A percentile compares a stretch with the other conserved stretches of the same genome.
phyloP scores from a whole-genome alignment of 768 basidiomycete genomes.

The Lentinus brumalis region DNA sequence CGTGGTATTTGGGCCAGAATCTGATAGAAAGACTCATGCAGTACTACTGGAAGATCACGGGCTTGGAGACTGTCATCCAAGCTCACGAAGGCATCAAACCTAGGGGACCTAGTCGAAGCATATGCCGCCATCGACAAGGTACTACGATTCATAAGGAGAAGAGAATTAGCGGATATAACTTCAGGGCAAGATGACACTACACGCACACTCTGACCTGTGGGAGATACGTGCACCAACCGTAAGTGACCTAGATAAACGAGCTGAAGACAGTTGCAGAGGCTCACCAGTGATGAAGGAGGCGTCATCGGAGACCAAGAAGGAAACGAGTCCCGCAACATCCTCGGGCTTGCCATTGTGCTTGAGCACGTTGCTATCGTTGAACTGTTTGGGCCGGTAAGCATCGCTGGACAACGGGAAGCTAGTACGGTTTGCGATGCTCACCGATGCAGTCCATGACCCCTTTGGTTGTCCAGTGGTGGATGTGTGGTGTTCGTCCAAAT shows the following conservation, averaged over 20 bases:
- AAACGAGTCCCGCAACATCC: constrained; percentile 35
- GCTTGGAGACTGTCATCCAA: too few species aligned
- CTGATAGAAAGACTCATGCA: too few species aligned
- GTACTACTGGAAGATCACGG: too few species aligned
- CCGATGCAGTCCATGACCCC: constrained; percentile 15
- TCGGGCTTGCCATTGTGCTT: constrained; percentile 29
- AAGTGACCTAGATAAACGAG: too few species aligned
- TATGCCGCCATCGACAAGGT: constrained; percentile 18
- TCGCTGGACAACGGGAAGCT: not conserved
- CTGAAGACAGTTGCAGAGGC: not conserved
- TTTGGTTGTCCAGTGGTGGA: constrained; percentile 9
- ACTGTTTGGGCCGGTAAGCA: not conserved
- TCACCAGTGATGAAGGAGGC: constrained; percentile 33
- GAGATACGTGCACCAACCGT: not conserved
- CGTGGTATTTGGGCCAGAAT: too few species aligned
- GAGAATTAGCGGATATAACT: not conserved
- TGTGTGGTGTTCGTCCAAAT: constrained; percentile 21
- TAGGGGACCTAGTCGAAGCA: constrained; percentile 11
- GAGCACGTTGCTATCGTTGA: constrained; percentile 24
- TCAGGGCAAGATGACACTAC: not conserved
- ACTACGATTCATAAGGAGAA: not conserved
- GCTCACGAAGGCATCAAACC: too few species aligned
- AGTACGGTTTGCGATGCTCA: not conserved
- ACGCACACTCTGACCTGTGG: constrained; percentile 7
- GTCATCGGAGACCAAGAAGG: constrained; percentile 32